These are phyloP conservation scores for Aspergillus sergii DNA, from an alignment of 2,329 filamentous ascomycete species.

Conservation along the genomic window DNA sequence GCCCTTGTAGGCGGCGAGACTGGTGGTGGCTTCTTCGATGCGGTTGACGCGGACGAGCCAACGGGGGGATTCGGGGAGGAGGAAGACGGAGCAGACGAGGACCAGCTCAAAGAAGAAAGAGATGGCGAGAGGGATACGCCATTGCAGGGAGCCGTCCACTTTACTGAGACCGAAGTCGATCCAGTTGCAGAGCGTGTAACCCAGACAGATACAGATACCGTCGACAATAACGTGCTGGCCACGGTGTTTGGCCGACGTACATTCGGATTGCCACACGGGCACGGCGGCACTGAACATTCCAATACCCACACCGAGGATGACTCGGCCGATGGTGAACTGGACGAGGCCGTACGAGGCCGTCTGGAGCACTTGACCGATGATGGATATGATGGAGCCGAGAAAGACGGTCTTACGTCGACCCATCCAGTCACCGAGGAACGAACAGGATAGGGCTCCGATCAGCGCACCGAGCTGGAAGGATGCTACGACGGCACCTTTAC, in stretches of 20 bases:
- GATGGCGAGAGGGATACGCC: slow-evolving; percentile 59
- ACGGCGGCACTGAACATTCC: slow-evolving; percentile 52
- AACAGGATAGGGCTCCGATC: slow-evolving; percentile 23
- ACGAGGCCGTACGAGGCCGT: slow-evolving; percentile 45
- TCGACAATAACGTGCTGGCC: slow-evolving; percentile 53
- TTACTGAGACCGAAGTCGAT: slow-evolving; percentile 52
- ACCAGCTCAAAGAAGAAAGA: slow-evolving; percentile 57
- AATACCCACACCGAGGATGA: slow-evolving; percentile 53
- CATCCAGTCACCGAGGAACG: slow-evolving; percentile 46
- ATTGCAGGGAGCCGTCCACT: slow-evolving; percentile 48
- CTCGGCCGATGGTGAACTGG: slow-evolving; percentile 51
- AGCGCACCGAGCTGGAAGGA: slow-evolving; percentile 26
- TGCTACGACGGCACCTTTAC: slow-evolving; percentile 31
- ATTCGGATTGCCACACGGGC: slow-evolving; percentile 54
- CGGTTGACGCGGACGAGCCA: slow-evolving; percentile 26
- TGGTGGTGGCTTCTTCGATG: slow-evolving; percentile 17
- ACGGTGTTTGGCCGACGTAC: slow-evolving; percentile 49
- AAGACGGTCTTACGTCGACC: slow-evolving; percentile 53
- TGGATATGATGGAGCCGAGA: slow-evolving; percentile 38
- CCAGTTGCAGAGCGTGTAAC: slow-evolving; percentile 40
- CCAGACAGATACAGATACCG: slow-evolving; percentile 47
- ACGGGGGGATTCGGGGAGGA: slow-evolving; percentile 53
- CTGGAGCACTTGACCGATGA: slow-evolving; percentile 40
- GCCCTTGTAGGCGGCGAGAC: slow-evolving; percentile 22
- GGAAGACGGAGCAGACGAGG: slow-evolving; percentile 49